phyloP scores from a whole-genome alignment of 495 filamentous ascomycete genomes.

The Neurospora intermedia region DNA sequence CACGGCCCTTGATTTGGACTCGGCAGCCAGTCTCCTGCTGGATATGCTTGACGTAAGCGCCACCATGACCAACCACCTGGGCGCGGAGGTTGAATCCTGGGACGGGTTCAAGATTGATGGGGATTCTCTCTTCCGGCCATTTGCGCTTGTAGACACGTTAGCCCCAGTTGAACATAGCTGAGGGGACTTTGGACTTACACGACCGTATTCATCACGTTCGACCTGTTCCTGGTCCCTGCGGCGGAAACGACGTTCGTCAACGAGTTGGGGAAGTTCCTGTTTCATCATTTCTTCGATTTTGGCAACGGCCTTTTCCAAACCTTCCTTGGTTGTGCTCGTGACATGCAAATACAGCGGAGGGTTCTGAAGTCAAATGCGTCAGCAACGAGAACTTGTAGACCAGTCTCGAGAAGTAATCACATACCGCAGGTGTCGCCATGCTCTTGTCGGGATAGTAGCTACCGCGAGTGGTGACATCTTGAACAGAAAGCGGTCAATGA shows the following conservation, averaged over 20 bases:
- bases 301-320: slow-evolving; percentile 73
- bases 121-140: slow-evolving; percentile 95
- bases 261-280: slow-evolving; percentile 87
- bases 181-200: slow-evolving; percentile 45
- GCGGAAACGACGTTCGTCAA: slow-evolving; percentile 91
- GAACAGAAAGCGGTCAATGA: slow-evolving; percentile 46
- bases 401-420: background rate
- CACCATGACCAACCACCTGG: slow-evolving; percentile 87
- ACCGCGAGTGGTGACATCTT: slow-evolving; percentile 99
- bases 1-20: slow-evolving; percentile 94
- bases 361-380: slow-evolving; percentile 46
- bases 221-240: slow-evolving; percentile 80
- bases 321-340: slow-evolving; percentile 85
- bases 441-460: slow-evolving; percentile 94
- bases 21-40: slow-evolving; percentile 88
- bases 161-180: background rate
- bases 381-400: background rate
- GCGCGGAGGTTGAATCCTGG: slow-evolving; percentile 95
- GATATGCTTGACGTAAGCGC: slow-evolving; percentile 93
- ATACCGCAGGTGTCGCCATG: slow-evolving; percentile 85
- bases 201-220: slow-evolving; percentile 90
- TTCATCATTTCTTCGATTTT: slow-evolving; percentile 93
- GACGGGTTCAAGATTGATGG: slow-evolving; percentile 79
- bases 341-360: slow-evolving; percentile 92
- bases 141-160: slow-evolving; percentile 53